phyloP scores from a whole-genome alignment of 257 asterid species.

The Linderniella brevidens region DNA sequence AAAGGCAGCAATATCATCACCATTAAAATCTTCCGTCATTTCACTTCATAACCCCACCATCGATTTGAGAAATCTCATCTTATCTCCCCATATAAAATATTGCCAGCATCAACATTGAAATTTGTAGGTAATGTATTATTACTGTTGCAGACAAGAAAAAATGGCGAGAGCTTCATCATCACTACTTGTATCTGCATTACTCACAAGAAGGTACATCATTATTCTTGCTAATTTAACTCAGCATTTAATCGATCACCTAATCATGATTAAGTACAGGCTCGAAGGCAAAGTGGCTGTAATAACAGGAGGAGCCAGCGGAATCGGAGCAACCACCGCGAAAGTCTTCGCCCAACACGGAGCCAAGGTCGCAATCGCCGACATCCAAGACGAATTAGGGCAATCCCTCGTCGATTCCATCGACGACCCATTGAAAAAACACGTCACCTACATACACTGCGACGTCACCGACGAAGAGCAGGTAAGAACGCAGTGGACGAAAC shows the following conservation, averaged over 20 bases:
- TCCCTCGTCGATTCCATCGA: conserved; percentile 22
- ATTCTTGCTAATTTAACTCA: not conserved
- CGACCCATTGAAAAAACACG: conserved; percentile 10
- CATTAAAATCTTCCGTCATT: too few species aligned
- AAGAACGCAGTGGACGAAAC: conserved; percentile 22
- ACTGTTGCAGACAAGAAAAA: too few species aligned
- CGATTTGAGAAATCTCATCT: too few species aligned
- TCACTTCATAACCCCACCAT: too few species aligned
- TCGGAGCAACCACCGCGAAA: conserved; percentile 60
- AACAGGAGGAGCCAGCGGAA: conserved; percentile 86
- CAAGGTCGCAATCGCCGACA: conserved; percentile 53
- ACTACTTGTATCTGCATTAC: too few species aligned
- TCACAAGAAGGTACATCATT: too few species aligned
- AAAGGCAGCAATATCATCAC: too few species aligned
- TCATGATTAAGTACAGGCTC: conserved; percentile 16
- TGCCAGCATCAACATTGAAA: too few species aligned
- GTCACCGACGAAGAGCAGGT: conserved; percentile 37
- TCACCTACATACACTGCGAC: conserved; percentile 51
- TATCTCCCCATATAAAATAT: too few species aligned
- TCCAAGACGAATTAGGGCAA: conserved; percentile 43
- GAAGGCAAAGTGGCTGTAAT: conserved; percentile 67
- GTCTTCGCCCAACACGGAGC: conserved; percentile 58
- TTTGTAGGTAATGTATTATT: too few species aligned
- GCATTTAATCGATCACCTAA: too few species aligned
- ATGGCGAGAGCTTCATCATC: not conserved